Conservation (phyloP, 306 rosid genomes). For the Prunus armeniaca region DNA sequence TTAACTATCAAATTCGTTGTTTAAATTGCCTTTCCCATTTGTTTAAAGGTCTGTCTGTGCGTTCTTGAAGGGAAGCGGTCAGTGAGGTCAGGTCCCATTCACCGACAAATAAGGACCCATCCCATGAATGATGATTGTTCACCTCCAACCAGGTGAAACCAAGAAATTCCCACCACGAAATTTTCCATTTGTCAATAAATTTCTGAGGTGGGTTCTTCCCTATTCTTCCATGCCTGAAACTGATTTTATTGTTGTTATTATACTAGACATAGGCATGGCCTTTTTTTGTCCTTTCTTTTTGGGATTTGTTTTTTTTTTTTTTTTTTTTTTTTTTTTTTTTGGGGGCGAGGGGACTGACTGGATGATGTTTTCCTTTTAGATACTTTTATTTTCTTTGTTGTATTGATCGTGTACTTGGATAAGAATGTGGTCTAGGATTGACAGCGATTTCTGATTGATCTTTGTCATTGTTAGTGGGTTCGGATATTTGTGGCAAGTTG, state of each 20-base stretch:
- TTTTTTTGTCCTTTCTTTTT: slow-evolving; percentile 11
- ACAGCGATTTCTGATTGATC: slow-evolving; percentile 22
- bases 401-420: slow-evolving; percentile 24
- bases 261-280: neutral
- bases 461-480: slow-evolving; percentile 9
- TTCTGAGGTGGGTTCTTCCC: neutral
- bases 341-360: neutral
- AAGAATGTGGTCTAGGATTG: slow-evolving; percentile 33
- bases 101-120: slow-evolving; percentile 2
- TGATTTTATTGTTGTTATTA: slow-evolving; percentile 1
- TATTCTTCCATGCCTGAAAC: neutral
- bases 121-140: neutral
- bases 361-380: neutral
- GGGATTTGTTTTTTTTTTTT: too few relatives aligned
- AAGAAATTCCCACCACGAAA: slow-evolving; percentile 4
- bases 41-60: slow-evolving; percentile 12
- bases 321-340: neutral
- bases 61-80: neutral
- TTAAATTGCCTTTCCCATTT: neutral
- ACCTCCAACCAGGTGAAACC: slow-evolving; percentile 2
- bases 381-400: neutral
- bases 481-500: slow-evolving; percentile 22
- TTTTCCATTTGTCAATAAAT: neutral
- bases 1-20: neutral
- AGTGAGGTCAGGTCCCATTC: neutral